phyloP scores from a whole-genome alignment of 164 flowering plant genomes.

The Stephania cephalantha region DNA sequence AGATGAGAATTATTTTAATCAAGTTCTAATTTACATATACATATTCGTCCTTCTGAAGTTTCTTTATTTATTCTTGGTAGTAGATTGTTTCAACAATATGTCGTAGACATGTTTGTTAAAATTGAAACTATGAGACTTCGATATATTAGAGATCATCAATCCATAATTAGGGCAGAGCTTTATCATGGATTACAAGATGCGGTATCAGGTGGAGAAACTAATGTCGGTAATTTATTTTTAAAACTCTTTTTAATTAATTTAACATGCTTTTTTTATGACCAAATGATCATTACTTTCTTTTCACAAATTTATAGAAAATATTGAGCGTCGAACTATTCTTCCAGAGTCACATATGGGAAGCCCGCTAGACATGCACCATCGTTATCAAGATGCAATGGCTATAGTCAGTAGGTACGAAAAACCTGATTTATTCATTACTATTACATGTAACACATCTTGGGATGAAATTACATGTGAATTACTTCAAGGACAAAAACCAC shows the following conservation, averaged over 20 bases:
- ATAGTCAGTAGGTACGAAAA: slow-evolving; percentile 17
- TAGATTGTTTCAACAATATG: slow-evolving; percentile 17
- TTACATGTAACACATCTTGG: slow-evolving; percentile 22
- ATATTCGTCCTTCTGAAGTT: neutral
- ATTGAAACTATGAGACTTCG: slow-evolving; percentile 8
- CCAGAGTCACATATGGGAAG: slow-evolving; percentile 19
- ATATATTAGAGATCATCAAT: slow-evolving; percentile 10
- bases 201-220: neutral
- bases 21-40: neutral
- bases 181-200: slow-evolving; percentile 16
- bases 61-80: neutral
- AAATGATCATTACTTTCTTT: neutral
- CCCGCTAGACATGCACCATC: slow-evolving; percentile 11
- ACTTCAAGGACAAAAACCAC: neutral
- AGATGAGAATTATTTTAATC: neutral
- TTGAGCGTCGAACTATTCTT: slow-evolving; percentile 7
- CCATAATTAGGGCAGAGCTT: neutral
- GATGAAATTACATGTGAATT: neutral
- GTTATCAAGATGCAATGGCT: slow-evolving; percentile 18
- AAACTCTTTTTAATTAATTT: neutral
- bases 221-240: neutral
- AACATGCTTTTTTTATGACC: neutral
- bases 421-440: slow-evolving; percentile 16
- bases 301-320: neutral
- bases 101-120: slow-evolving; percentile 18